Evolutionary conservation across 768 basidiomycete species (phyloP).

Genomic region (Mycena albidolilacea): DNA sequence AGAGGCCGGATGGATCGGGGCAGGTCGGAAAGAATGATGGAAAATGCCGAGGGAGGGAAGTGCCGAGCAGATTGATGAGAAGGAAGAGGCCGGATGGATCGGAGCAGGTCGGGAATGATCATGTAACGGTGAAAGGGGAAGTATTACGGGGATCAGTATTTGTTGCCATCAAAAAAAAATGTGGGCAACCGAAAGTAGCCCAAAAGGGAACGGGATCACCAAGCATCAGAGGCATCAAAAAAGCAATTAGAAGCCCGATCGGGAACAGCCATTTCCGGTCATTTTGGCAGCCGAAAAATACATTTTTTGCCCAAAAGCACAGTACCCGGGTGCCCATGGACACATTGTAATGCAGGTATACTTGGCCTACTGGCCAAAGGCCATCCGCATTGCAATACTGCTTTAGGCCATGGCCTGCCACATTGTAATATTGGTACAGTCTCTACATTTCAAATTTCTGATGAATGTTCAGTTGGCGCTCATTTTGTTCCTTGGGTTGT

Average conservation of each 20-base stretch:
- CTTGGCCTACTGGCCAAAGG: neutral
- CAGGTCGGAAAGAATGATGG: too few species aligned
- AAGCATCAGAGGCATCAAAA: neutral
- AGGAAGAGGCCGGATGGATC: too few species aligned
- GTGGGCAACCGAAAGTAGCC: neutral
- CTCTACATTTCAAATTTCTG: constrained; percentile 1
- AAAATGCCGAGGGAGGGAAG: too few species aligned
- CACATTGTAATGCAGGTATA: constrained; percentile 5
- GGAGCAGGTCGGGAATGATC: too few species aligned
- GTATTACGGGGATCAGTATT: neutral
- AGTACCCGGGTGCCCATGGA: neutral
- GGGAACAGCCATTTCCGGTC: neutral
- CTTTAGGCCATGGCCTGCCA: neutral
- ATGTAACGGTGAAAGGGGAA: neutral
- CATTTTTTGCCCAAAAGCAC: neutral
- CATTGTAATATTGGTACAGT: constrained; percentile 19
- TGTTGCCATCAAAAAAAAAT: neutral
- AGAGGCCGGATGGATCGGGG: too few species aligned
- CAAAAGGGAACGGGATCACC: neutral
- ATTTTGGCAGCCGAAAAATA: neutral
- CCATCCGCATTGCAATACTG: neutral
- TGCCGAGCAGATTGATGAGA: too few species aligned
- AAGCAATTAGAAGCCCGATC: neutral
- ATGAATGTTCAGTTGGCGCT: too few species aligned
- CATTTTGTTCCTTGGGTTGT: too few species aligned